Evolutionary conservation across 108 stramenopile genomes (phyloP).

Genomic region (Fistulifera pelliculosa): DNA sequence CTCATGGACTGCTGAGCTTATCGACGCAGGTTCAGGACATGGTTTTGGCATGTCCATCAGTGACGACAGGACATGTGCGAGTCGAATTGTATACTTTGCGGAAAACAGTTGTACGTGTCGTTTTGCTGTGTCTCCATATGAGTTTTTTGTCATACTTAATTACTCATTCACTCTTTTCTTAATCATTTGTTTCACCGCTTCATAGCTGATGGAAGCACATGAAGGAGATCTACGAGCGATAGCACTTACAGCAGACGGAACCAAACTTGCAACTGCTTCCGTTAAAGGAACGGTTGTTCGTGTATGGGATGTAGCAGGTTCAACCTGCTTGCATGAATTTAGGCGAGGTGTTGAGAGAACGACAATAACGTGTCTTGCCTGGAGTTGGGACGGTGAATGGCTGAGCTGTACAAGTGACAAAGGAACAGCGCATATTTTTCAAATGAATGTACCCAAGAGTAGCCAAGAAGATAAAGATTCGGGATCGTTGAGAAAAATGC

Average conservation of each 20-base stretch:
- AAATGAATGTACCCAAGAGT: conserved; percentile 20
- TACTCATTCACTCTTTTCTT: not conserved
- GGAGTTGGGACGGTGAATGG: conserved; percentile 75
- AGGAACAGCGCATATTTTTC: conserved; percentile 94
- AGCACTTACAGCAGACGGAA: conserved; percentile 83
- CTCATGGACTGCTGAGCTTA: conserved; percentile 80
- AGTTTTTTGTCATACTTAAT: not conserved
- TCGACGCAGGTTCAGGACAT: conserved; percentile 82
- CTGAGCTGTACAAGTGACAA: conserved; percentile 92
- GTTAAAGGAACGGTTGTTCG: conserved; percentile 94
- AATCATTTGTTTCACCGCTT: not conserved
- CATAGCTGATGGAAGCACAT: conserved; percentile 85
- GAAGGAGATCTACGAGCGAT: conserved; percentile 82
- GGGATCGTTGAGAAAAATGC: conserved; percentile 7
- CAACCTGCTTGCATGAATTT: conserved; percentile 74
- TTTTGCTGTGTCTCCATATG: not conserved
- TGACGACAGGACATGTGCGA: conserved; percentile 83
- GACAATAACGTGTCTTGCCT: conserved; percentile 81
- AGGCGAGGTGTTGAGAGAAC: conserved; percentile 93
- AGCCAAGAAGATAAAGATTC: conserved; percentile 1
- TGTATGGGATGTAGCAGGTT: conserved; percentile 78
- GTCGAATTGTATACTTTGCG: conserved; percentile 92
- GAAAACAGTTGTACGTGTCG: conserved; percentile 58
- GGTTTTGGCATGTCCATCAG: conserved; percentile 93
- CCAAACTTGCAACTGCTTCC: conserved; percentile 83